A percentile compares a stretch with the other conserved stretches of the same genome.
Evolutionary conservation across 345 rosid genomes (phyloP).

Genomic region (Jatropha curcas): DNA sequence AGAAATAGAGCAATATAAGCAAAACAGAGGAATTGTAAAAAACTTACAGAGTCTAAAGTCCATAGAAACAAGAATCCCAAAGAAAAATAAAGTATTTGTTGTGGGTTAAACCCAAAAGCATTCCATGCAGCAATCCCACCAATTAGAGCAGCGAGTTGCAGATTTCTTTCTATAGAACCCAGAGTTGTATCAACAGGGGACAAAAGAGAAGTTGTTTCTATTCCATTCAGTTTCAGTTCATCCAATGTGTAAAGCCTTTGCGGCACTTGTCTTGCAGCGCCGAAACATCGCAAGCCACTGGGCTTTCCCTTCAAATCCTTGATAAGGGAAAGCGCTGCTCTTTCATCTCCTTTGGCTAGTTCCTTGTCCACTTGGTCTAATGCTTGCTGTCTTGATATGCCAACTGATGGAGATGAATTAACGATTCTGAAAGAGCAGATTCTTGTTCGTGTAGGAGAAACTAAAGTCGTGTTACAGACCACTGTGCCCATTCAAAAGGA

Average conservation of each 20-base stretch:
- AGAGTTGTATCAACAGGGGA: conserved; percentile 81
- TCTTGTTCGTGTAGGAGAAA: conserved; percentile 22
- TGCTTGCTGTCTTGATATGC: conserved; percentile 41
- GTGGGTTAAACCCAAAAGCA: conserved; percentile 49
- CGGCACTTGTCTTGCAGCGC: conserved; percentile 85
- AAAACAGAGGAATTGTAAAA: background rate
- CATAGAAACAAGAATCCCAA: conserved; percentile 65
- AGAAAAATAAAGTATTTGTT: conserved; percentile 63
- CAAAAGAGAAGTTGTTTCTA: conserved; percentile 64
- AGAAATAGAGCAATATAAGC: background rate
- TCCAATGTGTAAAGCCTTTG: conserved; percentile 85
- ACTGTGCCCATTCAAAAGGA: conserved; percentile 47
- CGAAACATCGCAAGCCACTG: conserved; percentile 75
- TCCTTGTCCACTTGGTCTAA: conserved; percentile 66
- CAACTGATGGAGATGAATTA: conserved; percentile 55
- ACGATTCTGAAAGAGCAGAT: conserved; percentile 22
- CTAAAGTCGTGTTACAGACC: conserved; percentile 28
- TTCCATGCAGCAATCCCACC: conserved; percentile 75
- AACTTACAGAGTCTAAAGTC: conserved; percentile 74
- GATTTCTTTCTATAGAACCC: conserved; percentile 69
- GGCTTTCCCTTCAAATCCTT: conserved; percentile 75
- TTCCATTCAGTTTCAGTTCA: conserved; percentile 81
- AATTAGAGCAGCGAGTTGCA: conserved; percentile 61
- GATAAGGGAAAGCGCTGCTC: conserved; percentile 67
- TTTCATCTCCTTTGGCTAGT: conserved; percentile 75